Percentiles rank a stretch among this genome's conserved stretches.
Conservation (phyloP, 768 basidiomycete genomes). For the Russula olivacea region DNA sequence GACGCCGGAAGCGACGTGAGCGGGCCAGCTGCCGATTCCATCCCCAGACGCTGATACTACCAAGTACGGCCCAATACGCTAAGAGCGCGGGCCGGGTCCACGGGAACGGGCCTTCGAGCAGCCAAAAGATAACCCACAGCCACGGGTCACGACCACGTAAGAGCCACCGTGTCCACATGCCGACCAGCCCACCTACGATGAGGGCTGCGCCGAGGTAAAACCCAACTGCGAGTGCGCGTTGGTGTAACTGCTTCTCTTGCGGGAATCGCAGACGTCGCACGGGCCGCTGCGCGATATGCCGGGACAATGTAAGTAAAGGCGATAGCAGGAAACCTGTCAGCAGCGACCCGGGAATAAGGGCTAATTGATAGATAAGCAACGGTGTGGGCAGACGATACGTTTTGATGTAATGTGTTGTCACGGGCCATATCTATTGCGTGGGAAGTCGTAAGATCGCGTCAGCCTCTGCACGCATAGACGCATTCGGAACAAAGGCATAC, state of each 20-base stretch:
- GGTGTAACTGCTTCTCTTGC: slow-evolving; percentile 74
- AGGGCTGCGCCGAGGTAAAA: slow-evolving; percentile 75
- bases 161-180: slow-evolving; percentile 89
- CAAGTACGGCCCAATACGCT: slow-evolving; percentile 79
- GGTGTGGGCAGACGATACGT: slow-evolving; percentile 93
- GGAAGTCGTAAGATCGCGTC: not conserved
- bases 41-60: slow-evolving; percentile 81
- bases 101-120: slow-evolving; percentile 65
- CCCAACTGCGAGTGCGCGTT: slow-evolving; percentile 74
- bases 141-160: slow-evolving; percentile 79
- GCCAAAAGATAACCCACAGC: slow-evolving; percentile 75
- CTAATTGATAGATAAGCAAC: slow-evolving; percentile 84
- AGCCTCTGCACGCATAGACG: not conserved
- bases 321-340: slow-evolving; percentile 93
- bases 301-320: slow-evolving; percentile 84
- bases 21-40: slow-evolving; percentile 90
- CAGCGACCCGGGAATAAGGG: slow-evolving; percentile 87
- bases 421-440: slow-evolving; percentile 61
- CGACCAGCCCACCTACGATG: slow-evolving; percentile 78
- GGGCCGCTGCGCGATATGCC: slow-evolving; percentile 85
- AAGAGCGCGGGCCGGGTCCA: slow-evolving; percentile 79
- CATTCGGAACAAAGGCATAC: slow-evolving; percentile 41
- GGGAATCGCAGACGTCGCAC: slow-evolving; percentile 75
- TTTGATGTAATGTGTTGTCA: slow-evolving; percentile 76
- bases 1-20: slow-evolving; percentile 58